Base-by-base conservation (phyloP, 164 flowering plant genomes). In the Sedum album region DNA sequence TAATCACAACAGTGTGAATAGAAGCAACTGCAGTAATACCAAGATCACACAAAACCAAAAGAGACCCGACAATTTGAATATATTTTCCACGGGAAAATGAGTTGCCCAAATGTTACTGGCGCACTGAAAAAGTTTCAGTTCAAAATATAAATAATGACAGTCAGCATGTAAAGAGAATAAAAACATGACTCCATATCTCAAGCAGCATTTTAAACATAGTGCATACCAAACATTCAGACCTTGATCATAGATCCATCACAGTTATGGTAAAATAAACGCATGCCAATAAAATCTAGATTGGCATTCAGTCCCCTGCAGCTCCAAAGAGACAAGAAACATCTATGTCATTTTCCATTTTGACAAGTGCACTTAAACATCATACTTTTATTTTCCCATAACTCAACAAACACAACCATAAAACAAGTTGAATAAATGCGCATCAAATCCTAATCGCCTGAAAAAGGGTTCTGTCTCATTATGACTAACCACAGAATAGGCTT, bases 281-380 rank as follows among this genome's bases (percentile, higher is more conserved):
- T 33, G 33, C 62, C 62, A 14, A 28, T 28, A 28, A 28, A 33
- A 57, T 13, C 62, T 28, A 57, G 62, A 26, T 57, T 55, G 31
- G 62, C 62, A 57, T 28, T 57, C 33, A 57, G 62, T 57, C 62
- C 33, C 20, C 33, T 11, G 62, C 62, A 57, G 31, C 62, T 28
- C 62, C 26, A 33, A 57, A 26, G 62, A 57, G 62, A 57, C 31
- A 57, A 23, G 26, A 26, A 57, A 57, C 33, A 57, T 57, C 62
- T 57, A 28, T 57, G 62, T 57, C 62, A 57, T 57, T 57, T 57
- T 57, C 62, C 62, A 57, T 57, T 57, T 57, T 30, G 20, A 20
- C 62, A 28, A 57, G 62, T 57, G 62, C 62, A 57, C 28, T 57
- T 57, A 31, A 57, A 14, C 62, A 57, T 57, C 62, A 57, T 57